Evolutionary conservation across 2,329 filamentous ascomycete species (phyloP).

Genomic region (Xylariaceae sp.): DNA sequence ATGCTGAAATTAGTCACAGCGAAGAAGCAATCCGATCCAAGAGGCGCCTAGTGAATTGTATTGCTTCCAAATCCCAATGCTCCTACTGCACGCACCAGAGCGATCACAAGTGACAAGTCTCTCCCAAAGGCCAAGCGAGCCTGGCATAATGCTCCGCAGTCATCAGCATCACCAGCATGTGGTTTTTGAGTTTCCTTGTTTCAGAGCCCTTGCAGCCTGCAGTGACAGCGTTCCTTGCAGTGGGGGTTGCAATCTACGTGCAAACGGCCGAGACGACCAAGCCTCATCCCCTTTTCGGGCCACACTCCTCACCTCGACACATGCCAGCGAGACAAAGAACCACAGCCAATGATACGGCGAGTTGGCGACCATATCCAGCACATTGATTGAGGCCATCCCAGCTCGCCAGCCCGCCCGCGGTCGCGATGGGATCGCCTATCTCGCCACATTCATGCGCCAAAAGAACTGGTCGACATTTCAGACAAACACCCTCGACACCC

Average conservation of each 20-base stretch:
- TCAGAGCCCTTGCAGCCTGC: too few species aligned
- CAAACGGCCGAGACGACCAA: neutral
- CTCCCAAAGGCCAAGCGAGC: too few species aligned
- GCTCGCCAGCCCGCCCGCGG: too few species aligned
- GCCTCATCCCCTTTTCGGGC: neutral
- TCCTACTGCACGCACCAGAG: too few species aligned
- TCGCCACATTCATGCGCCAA: neutral
- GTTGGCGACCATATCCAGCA: neutral
- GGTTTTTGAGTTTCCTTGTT: too few species aligned
- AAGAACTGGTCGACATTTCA: neutral
- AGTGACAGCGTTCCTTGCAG: neutral
- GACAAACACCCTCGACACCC: neutral
- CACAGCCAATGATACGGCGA: neutral
- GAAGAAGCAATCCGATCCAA: too few species aligned
- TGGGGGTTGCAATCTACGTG: neutral
- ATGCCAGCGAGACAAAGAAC: neutral
- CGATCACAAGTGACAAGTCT: too few species aligned
- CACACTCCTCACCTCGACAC: neutral
- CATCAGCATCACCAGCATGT: too few species aligned
- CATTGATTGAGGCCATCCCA: neutral
- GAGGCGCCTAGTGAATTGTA: too few species aligned
- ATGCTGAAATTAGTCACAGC: too few species aligned
- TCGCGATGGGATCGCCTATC: neutral
- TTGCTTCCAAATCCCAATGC: too few species aligned
- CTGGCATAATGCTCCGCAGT: too few species aligned